Conservation (phyloP, 352 stramenopile species). For the Phytophthora nicotianae region DNA sequence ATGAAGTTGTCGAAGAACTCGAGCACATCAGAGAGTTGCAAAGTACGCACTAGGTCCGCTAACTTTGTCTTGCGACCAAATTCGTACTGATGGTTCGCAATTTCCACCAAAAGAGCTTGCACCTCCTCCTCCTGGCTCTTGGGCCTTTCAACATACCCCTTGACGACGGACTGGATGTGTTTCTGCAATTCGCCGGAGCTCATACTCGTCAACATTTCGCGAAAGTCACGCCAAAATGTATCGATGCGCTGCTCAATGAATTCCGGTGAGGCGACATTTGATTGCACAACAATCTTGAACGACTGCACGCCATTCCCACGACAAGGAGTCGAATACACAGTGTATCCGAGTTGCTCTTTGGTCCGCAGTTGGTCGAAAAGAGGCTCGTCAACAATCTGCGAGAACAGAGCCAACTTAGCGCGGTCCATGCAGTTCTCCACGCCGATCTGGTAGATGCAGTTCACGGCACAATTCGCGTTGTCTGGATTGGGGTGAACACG, state of each 20-base stretch:
- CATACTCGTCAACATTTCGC: conserved; percentile 38
- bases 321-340: conserved; percentile 62
- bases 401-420: conserved; percentile 55
- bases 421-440: conserved; percentile 46
- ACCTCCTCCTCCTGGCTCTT: conserved; percentile 77
- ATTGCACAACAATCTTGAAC: conserved; percentile 84
- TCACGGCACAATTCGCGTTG: conserved; percentile 64
- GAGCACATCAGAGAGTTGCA: conserved; percentile 60
- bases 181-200: conserved; percentile 43
- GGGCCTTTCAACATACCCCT: conserved; percentile 67
- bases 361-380: conserved; percentile 71
- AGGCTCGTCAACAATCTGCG: conserved; percentile 62
- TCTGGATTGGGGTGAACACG: conserved; percentile 47
- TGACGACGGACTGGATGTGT: conserved; percentile 67
- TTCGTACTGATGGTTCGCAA: conserved; percentile 69
- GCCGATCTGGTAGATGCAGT: conserved; percentile 59
- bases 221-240: conserved; percentile 55
- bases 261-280: conserved; percentile 63
- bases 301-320: conserved; percentile 52
- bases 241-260: conserved; percentile 77
- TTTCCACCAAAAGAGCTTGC: conserved; percentile 60
- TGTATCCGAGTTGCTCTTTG: conserved; percentile 75
- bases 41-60: conserved; percentile 42
- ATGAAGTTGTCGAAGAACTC: conserved; percentile 75
- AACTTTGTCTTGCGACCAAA: conserved; percentile 62